These are phyloP conservation scores for Dothideomycetes sp. DNA, from an alignment of 2,329 filamentous ascomycete species.

Conservation along the genomic window DNA sequence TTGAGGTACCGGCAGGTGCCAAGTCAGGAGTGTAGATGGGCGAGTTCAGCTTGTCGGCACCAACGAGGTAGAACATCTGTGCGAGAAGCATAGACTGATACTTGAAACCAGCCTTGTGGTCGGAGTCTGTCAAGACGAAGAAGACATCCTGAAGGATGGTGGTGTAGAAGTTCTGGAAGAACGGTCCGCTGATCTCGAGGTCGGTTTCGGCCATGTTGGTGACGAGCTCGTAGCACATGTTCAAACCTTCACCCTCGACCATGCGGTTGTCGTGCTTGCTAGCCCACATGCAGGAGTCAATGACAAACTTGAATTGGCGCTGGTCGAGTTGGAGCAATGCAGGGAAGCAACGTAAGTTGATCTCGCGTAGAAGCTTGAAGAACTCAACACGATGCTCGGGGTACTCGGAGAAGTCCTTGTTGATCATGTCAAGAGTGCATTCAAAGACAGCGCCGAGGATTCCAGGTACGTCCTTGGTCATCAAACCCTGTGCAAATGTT, in stretches of 20 bases:
- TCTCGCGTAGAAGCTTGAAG: conserved; percentile 91
- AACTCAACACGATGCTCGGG: conserved; percentile 99
- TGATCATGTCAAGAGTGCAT: conserved; percentile 98
- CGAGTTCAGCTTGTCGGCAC: conserved; percentile 79
- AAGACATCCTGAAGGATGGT: conserved; percentile 95
- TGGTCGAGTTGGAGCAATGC: conserved; percentile 89
- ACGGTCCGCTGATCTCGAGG: conserved; percentile 73
- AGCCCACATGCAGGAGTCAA: conserved; percentile 99
- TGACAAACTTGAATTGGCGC: conserved; percentile 97
- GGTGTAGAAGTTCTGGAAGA: conserved; percentile 97
- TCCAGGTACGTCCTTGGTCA: conserved; percentile 95
- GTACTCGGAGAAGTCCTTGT: conserved; percentile 99
- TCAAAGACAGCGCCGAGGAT: conserved; percentile 99
- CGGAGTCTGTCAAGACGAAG: conserved; percentile 93
- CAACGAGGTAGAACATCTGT: conserved; percentile 93
- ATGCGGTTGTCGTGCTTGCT: conserved; percentile 99
- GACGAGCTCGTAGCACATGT: conserved; percentile 96
- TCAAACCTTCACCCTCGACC: conserved; percentile 89
- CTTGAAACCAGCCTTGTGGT: conserved; percentile 99
- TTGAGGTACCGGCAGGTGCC: conserved; percentile 71
- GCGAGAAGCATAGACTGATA: conserved; percentile 89
- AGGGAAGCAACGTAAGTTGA: conserved; percentile 96
- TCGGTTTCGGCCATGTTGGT: conserved; percentile 96
- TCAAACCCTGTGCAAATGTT: conserved; percentile 55
- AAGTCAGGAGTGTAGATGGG: conserved; percentile 83